Percentiles rank a stretch among this genome's conserved stretches.
Conservation (phyloP, 2,329 filamentous ascomycete species). For the Gremmenia infestans region DNA sequence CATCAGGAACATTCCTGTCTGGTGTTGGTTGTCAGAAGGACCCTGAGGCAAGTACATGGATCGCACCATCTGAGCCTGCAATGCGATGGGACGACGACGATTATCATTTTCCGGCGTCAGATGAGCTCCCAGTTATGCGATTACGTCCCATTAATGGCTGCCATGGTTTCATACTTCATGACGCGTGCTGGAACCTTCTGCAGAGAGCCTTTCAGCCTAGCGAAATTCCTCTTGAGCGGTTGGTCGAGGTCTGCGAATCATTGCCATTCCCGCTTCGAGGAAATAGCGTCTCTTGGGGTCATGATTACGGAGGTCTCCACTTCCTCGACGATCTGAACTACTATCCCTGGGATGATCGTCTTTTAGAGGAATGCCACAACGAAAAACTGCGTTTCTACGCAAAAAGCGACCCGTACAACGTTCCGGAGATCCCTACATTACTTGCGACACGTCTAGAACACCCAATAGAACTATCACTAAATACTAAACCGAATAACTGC, state of each 20-base stretch:
- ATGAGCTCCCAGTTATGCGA: slow-evolving; percentile 4
- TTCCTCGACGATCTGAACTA: not conserved
- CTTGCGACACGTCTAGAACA: too few relatives aligned
- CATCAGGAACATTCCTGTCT: not conserved
- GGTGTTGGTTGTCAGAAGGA: slow-evolving; percentile 3
- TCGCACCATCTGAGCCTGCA: not conserved
- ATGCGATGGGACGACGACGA: slow-evolving; percentile 5
- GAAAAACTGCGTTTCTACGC: not conserved
- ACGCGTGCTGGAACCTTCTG: slow-evolving; percentile 6
- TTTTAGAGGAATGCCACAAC: not conserved
- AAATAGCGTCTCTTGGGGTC: slow-evolving; percentile 2
- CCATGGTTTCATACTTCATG: slow-evolving; percentile 7
- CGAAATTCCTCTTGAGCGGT: not conserved
- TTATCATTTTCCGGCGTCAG: not conserved
- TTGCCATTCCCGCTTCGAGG: slow-evolving; percentile 3
- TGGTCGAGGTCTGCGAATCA: slow-evolving; percentile 4
- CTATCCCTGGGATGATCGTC: slow-evolving; percentile 7
- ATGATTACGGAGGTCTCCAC: slow-evolving; percentile 3
- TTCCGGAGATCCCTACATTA: not conserved
- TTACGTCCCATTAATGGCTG: slow-evolving; percentile 2
- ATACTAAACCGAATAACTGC: not conserved
- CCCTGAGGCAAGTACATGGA: not conserved
- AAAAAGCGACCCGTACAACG: slow-evolving; percentile 2
- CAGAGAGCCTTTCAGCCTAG: slow-evolving; percentile 2
- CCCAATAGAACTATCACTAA: too few relatives aligned